Evolutionary conservation across 192 early-diverging fungal genomes (phyloP).

Genomic region (Thamnidium elegans): DNA sequence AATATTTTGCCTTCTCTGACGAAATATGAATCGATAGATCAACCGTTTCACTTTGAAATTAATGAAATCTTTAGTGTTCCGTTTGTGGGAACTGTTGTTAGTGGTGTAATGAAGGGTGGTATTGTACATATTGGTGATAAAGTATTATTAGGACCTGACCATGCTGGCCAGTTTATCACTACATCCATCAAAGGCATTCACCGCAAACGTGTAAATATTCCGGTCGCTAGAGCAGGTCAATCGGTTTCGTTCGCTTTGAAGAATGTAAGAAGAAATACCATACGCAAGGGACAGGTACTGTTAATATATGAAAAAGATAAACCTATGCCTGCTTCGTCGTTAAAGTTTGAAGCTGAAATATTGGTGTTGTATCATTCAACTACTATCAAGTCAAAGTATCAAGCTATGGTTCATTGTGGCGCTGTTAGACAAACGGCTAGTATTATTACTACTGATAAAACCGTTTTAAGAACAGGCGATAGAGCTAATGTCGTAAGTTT

Average conservation of each 20-base stretch:
- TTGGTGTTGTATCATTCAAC: conserved; percentile 88
- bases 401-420: conserved; percentile 94
- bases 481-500: conserved; percentile 63
- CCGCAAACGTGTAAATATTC: conserved; percentile 79
- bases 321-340: conserved; percentile 51
- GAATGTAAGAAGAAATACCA: conserved; percentile 70
- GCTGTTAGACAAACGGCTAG: conserved; percentile 83
- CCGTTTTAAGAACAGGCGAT: conserved; percentile 82
- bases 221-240: conserved; percentile 78
- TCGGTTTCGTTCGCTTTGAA: conserved; percentile 83
- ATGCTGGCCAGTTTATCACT: conserved; percentile 71
- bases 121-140: conserved; percentile 76
- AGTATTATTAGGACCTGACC: conserved; percentile 84
- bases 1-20: conserved; percentile 72
- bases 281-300: conserved; percentile 88
- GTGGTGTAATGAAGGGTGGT: conserved; percentile 69
- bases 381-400: conserved; percentile 86
- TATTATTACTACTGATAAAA: conserved; percentile 69
- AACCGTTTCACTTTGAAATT: conserved; percentile 77
- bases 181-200: conserved; percentile 86
- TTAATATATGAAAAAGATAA: conserved; percentile 41
- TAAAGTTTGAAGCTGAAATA: conserved; percentile 90
- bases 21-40: conserved; percentile 51
- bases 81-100: conserved; percentile 89
- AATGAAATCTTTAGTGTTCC: conserved; percentile 91